Conservation (phyloP, 345 rosid genomes). For the Bruguiera parviflora region DNA sequence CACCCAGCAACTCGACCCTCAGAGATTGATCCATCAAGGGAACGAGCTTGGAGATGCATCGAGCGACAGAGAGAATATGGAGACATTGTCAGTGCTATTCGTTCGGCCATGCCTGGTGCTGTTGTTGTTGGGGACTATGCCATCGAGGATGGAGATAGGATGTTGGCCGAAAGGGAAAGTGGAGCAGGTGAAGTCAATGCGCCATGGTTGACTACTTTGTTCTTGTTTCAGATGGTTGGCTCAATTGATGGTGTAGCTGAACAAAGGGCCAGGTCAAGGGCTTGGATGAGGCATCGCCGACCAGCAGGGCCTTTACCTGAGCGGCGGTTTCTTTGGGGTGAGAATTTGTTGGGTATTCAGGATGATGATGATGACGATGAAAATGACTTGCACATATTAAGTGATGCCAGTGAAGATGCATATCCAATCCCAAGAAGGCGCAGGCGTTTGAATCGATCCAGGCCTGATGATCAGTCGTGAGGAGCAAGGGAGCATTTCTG, state of each 20-base stretch:
- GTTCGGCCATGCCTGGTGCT: slow-evolving; percentile 88
- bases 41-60: slow-evolving; percentile 77
- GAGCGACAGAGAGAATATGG: slow-evolving; percentile 78
- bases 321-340: slow-evolving; percentile 84
- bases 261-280: slow-evolving; percentile 62
- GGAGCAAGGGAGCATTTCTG: slow-evolving; percentile 22
- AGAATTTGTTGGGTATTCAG: slow-evolving; percentile 76
- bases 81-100: slow-evolving; percentile 82
- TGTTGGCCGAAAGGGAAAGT: slow-evolving; percentile 50
- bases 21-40: slow-evolving; percentile 78
- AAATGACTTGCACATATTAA: slow-evolving; percentile 44
- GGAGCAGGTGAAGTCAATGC: slow-evolving; percentile 45
- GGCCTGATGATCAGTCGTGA: slow-evolving; percentile 63
- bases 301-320: slow-evolving; percentile 47
- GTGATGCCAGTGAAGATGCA: slow-evolving; percentile 48
- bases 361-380: slow-evolving; percentile 46
- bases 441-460: slow-evolving; percentile 58
- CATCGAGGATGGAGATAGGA: slow-evolving; percentile 77
- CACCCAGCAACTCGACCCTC: slow-evolving; percentile 80
- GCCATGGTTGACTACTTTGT: slow-evolving; percentile 66
- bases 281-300: slow-evolving; percentile 74
- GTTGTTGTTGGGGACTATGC: slow-evolving; percentile 93
- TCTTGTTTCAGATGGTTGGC: slow-evolving; percentile 81
- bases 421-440: slow-evolving; percentile 65
- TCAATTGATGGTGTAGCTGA: slow-evolving; percentile 55